A percentile compares a stretch with the other conserved stretches of the same genome.
Evolutionary conservation across 139 green algal genomes (phyloP).

Genomic region (Closterium sp.): DNA sequence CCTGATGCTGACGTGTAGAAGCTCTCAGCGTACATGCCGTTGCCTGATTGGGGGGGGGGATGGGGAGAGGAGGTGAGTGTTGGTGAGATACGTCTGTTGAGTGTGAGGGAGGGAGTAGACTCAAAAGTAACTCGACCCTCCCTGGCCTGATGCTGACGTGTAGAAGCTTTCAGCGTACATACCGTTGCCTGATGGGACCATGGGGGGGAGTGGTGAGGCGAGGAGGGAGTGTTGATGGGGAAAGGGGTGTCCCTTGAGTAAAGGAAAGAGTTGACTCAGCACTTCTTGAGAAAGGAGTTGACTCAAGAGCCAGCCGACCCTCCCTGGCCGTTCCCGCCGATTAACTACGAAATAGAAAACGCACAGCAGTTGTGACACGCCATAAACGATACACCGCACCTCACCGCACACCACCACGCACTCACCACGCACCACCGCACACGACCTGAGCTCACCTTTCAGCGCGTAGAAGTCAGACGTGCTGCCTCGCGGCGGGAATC

Average conservation of each 20-base stretch:
- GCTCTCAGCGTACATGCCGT: too few species aligned
- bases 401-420: neutral
- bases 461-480: neutral
- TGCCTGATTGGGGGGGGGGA: too few species aligned
- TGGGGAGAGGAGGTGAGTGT: neutral
- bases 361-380: too few species aligned
- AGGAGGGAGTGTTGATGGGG: too few species aligned
- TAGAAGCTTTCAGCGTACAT: neutral
- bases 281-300: too few species aligned
- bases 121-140: neutral
- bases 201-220: too few species aligned
- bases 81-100: neutral
- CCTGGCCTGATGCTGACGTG: neutral
- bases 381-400: neutral
- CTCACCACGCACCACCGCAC: neutral
- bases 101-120: too few species aligned
- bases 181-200: neutral
- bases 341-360: neutral
- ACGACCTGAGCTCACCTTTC: neutral
- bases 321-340: too few species aligned
- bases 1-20: too few species aligned
- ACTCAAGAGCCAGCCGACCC: too few species aligned
- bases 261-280: too few species aligned
- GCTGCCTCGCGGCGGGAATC: neutral
- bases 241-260: too few species aligned